Base-by-base conservation (phyloP, 257 asterid species). In the Solanum ahanhuiri region DNA sequence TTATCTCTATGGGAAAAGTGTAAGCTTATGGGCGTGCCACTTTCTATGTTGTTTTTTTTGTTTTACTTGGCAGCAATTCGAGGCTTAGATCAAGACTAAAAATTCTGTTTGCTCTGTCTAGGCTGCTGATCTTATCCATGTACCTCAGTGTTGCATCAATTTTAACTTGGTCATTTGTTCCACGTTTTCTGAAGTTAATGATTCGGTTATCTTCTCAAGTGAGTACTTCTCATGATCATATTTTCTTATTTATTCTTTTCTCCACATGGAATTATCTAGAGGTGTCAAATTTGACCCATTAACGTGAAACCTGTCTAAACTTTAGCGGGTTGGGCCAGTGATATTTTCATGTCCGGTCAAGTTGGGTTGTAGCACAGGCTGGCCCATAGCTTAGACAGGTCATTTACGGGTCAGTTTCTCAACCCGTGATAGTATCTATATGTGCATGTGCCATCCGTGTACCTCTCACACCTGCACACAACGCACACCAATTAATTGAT, bases 1-100 rank as follows among this genome's bases (percentile, higher is more conserved):
- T 96, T 90, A 79, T 91, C 87, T 93, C 98, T 66, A 94, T 96
- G 97, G 99, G 98, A 86, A 96, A 93, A 92, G 81, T 93, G 99
- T 96, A 89, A 89, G 98, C 87, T 83, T 48, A 41, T 48, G 41
- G 25, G 30, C 15, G 0, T 81, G 67, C 84, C 63, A 48, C 43
- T 81, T 48, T 30, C 43, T 48, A 30, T 5, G 20, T 81, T 81
- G 6, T 39, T n/a, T n/a, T n/a, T 79, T 48, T 81, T 17, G 66
- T 48, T 81, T 81, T 39, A 81, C 30, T 81, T 81, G 67, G 84
- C 67, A 48, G 43, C 43, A 48, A 17, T 81, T 28, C 1, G 43
- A 81, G 69, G 69, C 84, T 81, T 9, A 51, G 67, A 57, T 39
- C 28, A 48, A 45, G 67, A 81, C 84, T 81, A 81, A 81, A 48